Percentiles rank a stretch among this genome's conserved stretches.
Conservation (phyloP, 441 rosid genomes). For the Pelargonium myrrhifolium region DNA sequence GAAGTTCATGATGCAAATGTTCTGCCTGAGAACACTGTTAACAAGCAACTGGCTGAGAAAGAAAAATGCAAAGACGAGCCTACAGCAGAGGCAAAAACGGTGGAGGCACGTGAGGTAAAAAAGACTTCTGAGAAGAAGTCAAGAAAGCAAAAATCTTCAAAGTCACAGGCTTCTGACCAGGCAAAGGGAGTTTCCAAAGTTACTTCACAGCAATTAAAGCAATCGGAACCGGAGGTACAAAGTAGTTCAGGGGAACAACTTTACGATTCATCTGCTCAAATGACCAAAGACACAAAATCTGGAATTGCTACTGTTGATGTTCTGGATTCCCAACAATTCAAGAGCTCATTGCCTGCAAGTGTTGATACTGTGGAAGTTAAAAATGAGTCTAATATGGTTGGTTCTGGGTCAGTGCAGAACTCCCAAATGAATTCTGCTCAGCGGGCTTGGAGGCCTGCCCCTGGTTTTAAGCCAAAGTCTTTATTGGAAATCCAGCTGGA, state of each 20-base stretch:
- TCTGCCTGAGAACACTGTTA: constrained; percentile 25
- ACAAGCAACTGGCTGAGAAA: constrained; percentile 29
- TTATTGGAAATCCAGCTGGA: constrained; percentile 93
- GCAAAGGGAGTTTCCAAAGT: constrained; percentile 44
- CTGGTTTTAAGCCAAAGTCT: constrained; percentile 92
- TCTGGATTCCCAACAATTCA: constrained; percentile 28
- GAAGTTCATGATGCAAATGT: constrained; percentile 22
- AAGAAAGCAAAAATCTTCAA: constrained; percentile 65
- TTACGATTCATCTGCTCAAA: constrained; percentile 22
- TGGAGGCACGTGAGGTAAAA: constrained; percentile 49
- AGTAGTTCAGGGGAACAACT: constrained; percentile 22
- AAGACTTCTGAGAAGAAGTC: constrained; percentile 80
- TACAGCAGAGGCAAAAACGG: constrained; percentile 36
- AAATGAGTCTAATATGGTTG: constrained; percentile 27
- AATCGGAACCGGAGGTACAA: constrained; percentile 36
- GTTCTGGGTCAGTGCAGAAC: constrained; percentile 28
- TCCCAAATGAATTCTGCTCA: constrained; percentile 36
- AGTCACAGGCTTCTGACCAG: constrained; percentile 49
- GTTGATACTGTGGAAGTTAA: constrained; percentile 29
- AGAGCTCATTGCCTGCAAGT: constrained; percentile 26
- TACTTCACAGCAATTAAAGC: constrained; percentile 36
- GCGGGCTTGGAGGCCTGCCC: constrained; percentile 97
- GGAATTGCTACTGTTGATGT: constrained; percentile 25
- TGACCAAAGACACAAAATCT: constrained; percentile 24
- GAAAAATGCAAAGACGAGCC: constrained; percentile 30